These are phyloP conservation scores for Batrachochytrium dendrobatidis DNA, from an alignment of 371 early-diverging fungal species.

Conservation along the genomic window DNA sequence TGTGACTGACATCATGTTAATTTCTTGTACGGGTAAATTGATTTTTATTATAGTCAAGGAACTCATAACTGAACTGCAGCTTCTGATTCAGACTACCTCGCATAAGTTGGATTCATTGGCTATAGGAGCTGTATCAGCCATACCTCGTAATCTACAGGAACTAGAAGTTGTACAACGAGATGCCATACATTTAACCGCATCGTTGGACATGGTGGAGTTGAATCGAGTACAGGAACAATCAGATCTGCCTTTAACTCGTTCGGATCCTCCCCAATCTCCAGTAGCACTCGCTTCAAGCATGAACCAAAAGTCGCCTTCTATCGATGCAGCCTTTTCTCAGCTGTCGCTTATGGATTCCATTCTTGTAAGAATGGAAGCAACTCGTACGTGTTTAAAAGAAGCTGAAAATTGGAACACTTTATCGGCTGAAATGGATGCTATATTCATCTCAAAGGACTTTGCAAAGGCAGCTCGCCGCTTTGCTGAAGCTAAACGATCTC, in stretches of 20 bases:
- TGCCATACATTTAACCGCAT: constrained; percentile 18
- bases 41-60: not conserved
- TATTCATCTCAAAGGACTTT: constrained; percentile 54
- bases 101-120: constrained; percentile 43
- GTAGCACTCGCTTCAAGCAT: too few species aligned
- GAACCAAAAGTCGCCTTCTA: constrained; percentile 24
- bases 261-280: constrained; percentile 35
- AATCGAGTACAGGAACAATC: constrained; percentile 43
- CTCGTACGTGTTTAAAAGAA: constrained; percentile 51
- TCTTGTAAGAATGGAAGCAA: constrained; percentile 61
- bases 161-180: constrained; percentile 54
- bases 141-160: constrained; percentile 62
- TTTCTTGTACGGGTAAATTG: too few species aligned
- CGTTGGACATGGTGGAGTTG: constrained; percentile 20
- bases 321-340: constrained; percentile 49
- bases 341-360: constrained; percentile 60
- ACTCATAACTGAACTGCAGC: constrained; percentile 34
- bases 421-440: constrained; percentile 54
- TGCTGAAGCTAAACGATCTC: constrained; percentile 57
- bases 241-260: constrained; percentile 40
- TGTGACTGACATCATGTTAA: too few species aligned
- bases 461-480: constrained; percentile 52
- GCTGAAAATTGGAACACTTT: constrained; percentile 74
- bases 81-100: constrained; percentile 46
- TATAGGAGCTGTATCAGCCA: constrained; percentile 41